Evolutionary conservation across 805 yeast genomes (phyloP).

Genomic region (Pichia paraexigua): DNA sequence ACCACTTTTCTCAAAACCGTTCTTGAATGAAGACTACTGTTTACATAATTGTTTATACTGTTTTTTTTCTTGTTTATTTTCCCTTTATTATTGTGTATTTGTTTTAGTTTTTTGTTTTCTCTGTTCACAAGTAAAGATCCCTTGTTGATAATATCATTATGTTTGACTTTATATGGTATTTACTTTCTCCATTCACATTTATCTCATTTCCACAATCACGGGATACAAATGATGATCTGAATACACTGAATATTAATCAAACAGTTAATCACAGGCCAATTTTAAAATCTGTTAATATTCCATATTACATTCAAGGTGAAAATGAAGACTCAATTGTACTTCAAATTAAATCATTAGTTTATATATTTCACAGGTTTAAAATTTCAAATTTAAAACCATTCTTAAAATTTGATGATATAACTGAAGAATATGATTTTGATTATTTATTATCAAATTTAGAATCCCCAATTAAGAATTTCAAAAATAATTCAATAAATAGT

Average conservation of each 20-base stretch:
- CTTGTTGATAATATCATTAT: neutral
- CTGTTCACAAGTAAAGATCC: neutral
- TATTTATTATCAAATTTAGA: neutral
- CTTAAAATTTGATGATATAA: slow-evolving; percentile 21
- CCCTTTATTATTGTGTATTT: neutral
- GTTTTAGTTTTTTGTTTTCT: neutral
- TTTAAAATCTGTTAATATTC: slow-evolving; percentile 34
- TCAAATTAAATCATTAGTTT: slow-evolving; percentile 51
- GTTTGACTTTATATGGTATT: slow-evolving; percentile 7
- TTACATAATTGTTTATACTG: neutral
- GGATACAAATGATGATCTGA: neutral
- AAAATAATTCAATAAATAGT: neutral
- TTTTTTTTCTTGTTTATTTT: neutral
- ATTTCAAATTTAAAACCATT: slow-evolving; percentile 28
- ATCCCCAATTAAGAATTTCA: neutral
- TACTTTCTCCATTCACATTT: slow-evolving; percentile 6
- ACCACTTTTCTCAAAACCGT: neutral
- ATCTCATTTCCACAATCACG: slow-evolving; percentile 2
- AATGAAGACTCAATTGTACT: slow-evolving; percentile 52
- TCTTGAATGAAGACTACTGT: neutral
- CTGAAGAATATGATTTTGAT: slow-evolving; percentile 10
- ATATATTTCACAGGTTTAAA: slow-evolving; percentile 36
- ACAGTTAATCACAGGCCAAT: slow-evolving; percentile 1
- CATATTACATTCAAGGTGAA: slow-evolving; percentile 39
- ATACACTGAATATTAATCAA: neutral